A percentile compares a stretch with the other conserved stretches of the same genome.
phyloP scores from a whole-genome alignment of 805 yeast genomes.

The Yamadazyma ubonensis region DNA sequence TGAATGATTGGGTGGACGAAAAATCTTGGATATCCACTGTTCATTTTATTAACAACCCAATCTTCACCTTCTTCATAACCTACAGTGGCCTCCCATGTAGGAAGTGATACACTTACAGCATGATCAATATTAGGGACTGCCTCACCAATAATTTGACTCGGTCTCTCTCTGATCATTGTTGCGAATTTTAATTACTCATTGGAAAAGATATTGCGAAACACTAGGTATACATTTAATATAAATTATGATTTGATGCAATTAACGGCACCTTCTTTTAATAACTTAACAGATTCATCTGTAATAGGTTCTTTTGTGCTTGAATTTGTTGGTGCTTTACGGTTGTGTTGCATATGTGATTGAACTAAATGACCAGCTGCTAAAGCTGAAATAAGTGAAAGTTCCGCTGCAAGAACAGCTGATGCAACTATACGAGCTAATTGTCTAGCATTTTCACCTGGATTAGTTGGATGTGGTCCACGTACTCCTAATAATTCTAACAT shows the following conservation, averaged over 20 bases:
- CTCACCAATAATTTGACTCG: constrained; percentile 61
- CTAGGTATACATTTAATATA: not conserved
- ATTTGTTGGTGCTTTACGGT: constrained; percentile 57
- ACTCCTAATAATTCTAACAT: constrained; percentile 94
- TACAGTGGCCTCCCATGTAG: constrained; percentile 91
- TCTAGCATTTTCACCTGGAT: constrained; percentile 93
- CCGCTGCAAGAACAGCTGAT: constrained; percentile 93
- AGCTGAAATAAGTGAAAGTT: constrained; percentile 90
- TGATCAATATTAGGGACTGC: constrained; percentile 90
- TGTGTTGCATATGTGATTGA: constrained; percentile 95
- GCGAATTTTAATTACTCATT: constrained; percentile 9
- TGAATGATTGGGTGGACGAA: constrained; percentile 66
- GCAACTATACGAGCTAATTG: constrained; percentile 92
- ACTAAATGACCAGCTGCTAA: constrained; percentile 98
- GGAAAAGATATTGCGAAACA: no score
- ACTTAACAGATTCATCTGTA: constrained; percentile 9
- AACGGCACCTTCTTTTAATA: constrained; percentile 61
- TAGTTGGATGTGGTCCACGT: constrained; percentile 90
- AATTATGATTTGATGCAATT: constrained; percentile 64
- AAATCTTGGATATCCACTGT: constrained; percentile 86
- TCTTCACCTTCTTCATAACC: constrained; percentile 90
- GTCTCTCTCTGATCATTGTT: constrained; percentile 15
- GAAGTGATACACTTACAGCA: constrained; percentile 92
- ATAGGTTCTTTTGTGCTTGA: constrained; percentile 19
- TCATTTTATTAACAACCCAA: constrained; percentile 75